These are phyloP conservation scores for Myxozyma vanderwaltii DNA, from an alignment of 805 yeast genomes.

Conservation along the genomic window DNA sequence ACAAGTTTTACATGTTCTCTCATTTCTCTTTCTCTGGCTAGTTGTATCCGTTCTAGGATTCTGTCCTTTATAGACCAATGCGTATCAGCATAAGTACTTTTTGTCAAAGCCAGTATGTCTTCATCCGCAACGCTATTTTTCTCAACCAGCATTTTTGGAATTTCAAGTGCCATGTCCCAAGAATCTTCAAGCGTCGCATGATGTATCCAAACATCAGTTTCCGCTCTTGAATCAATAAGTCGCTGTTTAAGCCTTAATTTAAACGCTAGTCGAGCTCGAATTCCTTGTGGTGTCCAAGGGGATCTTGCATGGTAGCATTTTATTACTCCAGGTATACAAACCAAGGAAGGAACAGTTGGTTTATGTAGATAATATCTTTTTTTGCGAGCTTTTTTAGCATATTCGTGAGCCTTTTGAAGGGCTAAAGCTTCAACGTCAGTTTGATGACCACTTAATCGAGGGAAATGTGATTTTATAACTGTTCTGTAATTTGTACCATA, in stretches of 20 bases:
- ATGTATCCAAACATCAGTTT: neutral
- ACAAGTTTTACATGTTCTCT: neutral
- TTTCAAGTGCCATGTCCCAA: conserved; percentile 4
- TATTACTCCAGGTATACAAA: neutral
- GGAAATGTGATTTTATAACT: neutral
- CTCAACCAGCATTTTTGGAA: neutral
- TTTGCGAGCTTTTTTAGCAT: neutral
- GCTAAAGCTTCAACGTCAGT: neutral
- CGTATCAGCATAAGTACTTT: neutral
- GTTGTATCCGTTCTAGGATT: neutral
- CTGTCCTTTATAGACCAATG: neutral
- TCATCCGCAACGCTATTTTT: neutral
- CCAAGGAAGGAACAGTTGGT: neutral
- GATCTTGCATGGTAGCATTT: neutral
- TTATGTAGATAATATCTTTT: neutral
- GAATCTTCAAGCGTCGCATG: conserved; percentile 7
- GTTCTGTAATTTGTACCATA: neutral
- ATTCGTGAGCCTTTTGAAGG: neutral
- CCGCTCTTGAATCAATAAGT: neutral
- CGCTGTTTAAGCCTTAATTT: neutral
- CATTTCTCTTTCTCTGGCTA: neutral
- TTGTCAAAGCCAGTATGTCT: neutral
- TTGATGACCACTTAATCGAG: neutral
- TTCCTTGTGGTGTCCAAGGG: neutral
- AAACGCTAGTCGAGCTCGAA: neutral